Conservation (phyloP, 306 rosid species). For the Fagus sylvatica region DNA sequence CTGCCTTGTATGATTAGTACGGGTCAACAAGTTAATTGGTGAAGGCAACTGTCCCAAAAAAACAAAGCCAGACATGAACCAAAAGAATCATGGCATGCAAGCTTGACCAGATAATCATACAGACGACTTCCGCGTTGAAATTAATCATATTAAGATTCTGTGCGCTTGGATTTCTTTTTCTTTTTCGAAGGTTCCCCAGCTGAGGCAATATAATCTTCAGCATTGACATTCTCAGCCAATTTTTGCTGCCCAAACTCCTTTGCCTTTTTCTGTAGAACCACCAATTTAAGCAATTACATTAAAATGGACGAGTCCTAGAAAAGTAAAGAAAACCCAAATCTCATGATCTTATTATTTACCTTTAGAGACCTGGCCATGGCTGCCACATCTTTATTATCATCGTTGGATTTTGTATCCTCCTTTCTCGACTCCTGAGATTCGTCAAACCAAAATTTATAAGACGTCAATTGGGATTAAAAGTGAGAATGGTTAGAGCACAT, state of each 20-base stretch:
- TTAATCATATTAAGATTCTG: constrained; percentile 17
- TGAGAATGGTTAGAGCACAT: background rate
- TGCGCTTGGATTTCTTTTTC: constrained; percentile 73
- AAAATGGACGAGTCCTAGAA: background rate
- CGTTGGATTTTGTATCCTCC: constrained; percentile 41
- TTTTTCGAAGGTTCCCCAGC: constrained; percentile 53
- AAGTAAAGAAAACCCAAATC: background rate
- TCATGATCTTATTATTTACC: constrained; percentile 39
- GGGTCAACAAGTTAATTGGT: no score
- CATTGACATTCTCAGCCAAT: constrained; percentile 51
- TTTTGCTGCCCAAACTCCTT: constrained; percentile 63
- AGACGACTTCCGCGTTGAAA: no score
- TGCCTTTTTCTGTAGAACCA: constrained; percentile 56
- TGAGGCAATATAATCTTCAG: constrained; percentile 58
- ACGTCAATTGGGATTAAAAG: background rate
- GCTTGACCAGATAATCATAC: no score
- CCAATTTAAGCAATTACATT: constrained; percentile 2
- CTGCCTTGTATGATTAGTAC: no score
- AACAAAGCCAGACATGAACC: no score
- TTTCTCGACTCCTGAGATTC: constrained; percentile 59
- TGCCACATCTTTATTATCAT: constrained; percentile 48
- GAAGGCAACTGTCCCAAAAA: no score
- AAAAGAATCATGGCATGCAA: background rate
- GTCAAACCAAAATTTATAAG: constrained; percentile 8
- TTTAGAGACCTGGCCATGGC: constrained; percentile 58